Evolutionary conservation across 2,329 filamentous ascomycete species (phyloP).

Genomic region (Apiospora aurea): DNA sequence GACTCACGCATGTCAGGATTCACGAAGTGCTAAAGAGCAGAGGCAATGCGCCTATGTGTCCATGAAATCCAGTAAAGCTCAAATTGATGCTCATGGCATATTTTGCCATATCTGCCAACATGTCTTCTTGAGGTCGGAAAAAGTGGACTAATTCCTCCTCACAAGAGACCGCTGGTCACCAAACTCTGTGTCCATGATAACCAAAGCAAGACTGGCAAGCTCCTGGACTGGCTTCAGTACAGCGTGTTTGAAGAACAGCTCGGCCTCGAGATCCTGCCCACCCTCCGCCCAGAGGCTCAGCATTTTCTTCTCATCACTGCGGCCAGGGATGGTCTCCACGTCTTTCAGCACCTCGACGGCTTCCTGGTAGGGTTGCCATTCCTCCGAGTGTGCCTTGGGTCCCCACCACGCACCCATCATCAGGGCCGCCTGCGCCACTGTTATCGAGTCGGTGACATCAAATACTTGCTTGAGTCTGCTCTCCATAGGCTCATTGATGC

Average conservation of each 20-base stretch:
- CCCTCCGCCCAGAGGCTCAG: constrained; percentile 53
- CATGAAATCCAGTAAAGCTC: background rate
- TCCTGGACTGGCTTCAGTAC: constrained; percentile 55
- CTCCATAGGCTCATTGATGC: constrained; percentile 19
- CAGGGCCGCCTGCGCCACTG: constrained; percentile 60
- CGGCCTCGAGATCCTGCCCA: constrained; percentile 47
- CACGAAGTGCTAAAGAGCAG: too few species aligned
- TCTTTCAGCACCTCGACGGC: constrained; percentile 58
- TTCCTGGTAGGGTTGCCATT: constrained; percentile 53
- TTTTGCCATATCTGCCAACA: background rate
- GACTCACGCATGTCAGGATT: background rate
- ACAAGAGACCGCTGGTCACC: constrained; percentile 29
- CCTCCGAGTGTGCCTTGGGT: constrained; percentile 50
- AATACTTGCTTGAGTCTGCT: constrained; percentile 41
- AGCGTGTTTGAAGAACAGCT: constrained; percentile 57
- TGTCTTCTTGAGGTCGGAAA: background rate
- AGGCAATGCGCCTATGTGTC: too few species aligned
- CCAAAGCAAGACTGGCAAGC: constrained; percentile 55
- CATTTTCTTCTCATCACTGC: constrained; percentile 52
- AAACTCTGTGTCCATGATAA: constrained; percentile 52
- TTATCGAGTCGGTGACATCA: constrained; percentile 57
- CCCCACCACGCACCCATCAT: constrained; percentile 54
- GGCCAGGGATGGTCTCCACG: constrained; percentile 53
- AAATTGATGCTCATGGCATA: background rate
- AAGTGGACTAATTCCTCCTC: background rate